Base-by-base conservation (phyloP, 805 yeast genomes). In the Candida verbasci region DNA sequence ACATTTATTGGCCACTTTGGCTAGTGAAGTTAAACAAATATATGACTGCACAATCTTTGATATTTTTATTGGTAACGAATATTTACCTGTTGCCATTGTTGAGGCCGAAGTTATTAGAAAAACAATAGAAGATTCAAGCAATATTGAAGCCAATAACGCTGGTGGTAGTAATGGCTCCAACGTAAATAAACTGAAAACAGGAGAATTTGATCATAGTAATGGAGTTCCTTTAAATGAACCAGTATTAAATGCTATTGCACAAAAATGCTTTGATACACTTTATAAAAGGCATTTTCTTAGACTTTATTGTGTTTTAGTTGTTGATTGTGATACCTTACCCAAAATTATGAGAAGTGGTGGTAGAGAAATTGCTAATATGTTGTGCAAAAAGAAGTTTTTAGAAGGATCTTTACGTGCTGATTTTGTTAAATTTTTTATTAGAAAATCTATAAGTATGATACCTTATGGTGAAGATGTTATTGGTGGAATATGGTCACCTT, bases 21-120 rank as follows among this genome's bases (percentile, higher is more conserved):
- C 89, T 11, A 70, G 87, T 39, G 82, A 81, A 29, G 86, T 93
- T 4, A 75, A 87, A 17, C 81, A 83, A 29, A 82, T 89, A 0
- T 81, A 80, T 36, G 98, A 93, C 49, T 86, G 96, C 43, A 82
- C 97, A 1, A 88, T 93, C 14, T 93, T 93, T 59, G 97, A 93
- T 51, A 73, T 86, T 2, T 74, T 73, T 40, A 74, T 85, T 33
- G 87, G 84, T 29, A 81, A 79, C 34, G 96, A 87, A 50, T 82
- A 83, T 51, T 65, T 91, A 17, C 86, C 96, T 0, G 88, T 88
- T 4, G 83, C 89, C 5, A 78, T 91, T 2, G 76, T 93, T 15
- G 99, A 93, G 54, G 80, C 91, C 0, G 72, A 65, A 36, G 68
- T 68, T 3, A 52, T 60, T 3, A 38, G 70, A 17, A 67, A 63